phyloP scores from a whole-genome alignment of 2,329 filamentous ascomycete species.

The Colletotrichum theobromicola region DNA sequence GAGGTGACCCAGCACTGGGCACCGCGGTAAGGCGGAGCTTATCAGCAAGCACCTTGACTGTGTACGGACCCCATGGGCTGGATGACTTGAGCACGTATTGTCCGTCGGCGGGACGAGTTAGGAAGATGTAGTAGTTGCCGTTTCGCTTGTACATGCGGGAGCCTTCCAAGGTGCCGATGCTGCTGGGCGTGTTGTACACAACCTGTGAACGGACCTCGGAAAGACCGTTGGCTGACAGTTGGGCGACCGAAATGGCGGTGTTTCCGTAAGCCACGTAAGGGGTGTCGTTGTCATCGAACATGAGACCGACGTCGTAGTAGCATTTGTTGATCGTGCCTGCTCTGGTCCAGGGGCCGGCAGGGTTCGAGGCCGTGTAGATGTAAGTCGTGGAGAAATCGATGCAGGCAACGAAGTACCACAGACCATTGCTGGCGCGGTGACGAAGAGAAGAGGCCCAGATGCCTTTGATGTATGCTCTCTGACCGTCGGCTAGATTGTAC shows the following conservation, averaged over 20 bases:
- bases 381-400: conserved; percentile 17
- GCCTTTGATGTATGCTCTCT: conserved; percentile 53
- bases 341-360: neutral
- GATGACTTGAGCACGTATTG: conserved; percentile 52
- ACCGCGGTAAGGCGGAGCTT: conserved; percentile 28
- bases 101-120: conserved; percentile 45
- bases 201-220: neutral
- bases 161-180: conserved; percentile 42
- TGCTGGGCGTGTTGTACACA: neutral
- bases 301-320: conserved; percentile 5
- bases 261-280: conserved; percentile 49
- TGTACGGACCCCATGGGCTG: conserved; percentile 55
- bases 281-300: conserved; percentile 44
- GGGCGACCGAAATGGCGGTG: neutral
- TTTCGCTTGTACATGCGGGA: conserved; percentile 59
- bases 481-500: conserved; percentile 48
- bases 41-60: conserved; percentile 43
- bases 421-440: conserved; percentile 19
- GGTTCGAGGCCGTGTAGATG: conserved; percentile 17
- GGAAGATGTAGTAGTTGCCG: conserved; percentile 56
- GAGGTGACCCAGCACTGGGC: conserved; percentile 45
- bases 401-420: conserved; percentile 22
- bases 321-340: conserved; percentile 19
- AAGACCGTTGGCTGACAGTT: conserved; percentile 1
- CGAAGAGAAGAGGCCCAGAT: conserved; percentile 57